Conservation (phyloP, 2,329 filamentous ascomycete species). For the Ceratocystis eucalypticola region DNA sequence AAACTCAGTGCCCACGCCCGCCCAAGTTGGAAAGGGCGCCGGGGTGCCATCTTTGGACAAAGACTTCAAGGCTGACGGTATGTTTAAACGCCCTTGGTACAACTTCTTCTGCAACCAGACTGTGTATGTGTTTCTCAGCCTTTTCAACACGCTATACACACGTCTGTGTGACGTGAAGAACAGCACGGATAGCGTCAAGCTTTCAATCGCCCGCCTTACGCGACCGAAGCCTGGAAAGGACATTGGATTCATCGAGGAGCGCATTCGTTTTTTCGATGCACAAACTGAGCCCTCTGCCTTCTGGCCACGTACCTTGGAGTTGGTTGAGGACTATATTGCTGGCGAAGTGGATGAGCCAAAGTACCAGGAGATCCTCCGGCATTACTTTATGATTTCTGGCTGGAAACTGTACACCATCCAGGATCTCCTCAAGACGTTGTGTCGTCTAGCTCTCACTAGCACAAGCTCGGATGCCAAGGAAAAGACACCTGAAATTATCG, state of each 20-base stretch:
- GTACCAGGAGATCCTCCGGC: constrained; percentile 80
- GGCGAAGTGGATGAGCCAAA: constrained; percentile 69
- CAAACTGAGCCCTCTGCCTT: constrained; percentile 47
- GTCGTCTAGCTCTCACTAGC: constrained; percentile 68
- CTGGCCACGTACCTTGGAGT: constrained; percentile 71
- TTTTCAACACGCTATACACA: constrained; percentile 83
- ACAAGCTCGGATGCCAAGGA: constrained; percentile 80
- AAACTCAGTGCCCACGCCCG: constrained; percentile 44
- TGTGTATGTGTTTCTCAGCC: constrained; percentile 87
- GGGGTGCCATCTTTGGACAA: constrained; percentile 42
- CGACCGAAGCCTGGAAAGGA: constrained; percentile 68
- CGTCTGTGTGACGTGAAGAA: constrained; percentile 74
- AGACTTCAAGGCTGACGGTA: constrained; percentile 61
- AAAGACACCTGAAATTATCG: constrained; percentile 80
- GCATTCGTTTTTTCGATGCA: constrained; percentile 59
- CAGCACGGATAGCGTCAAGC: constrained; percentile 56
- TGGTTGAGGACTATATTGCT: constrained; percentile 76
- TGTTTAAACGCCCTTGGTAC: constrained; percentile 67
- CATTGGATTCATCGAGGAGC: constrained; percentile 70
- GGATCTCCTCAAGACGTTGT: constrained; percentile 69
- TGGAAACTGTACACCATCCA: constrained; percentile 92
- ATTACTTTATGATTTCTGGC: constrained; percentile 79
- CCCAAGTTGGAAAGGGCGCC: constrained; percentile 33
- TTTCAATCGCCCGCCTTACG: constrained; percentile 60
- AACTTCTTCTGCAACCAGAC: constrained; percentile 86